Conservation (phyloP, 1,139 yeast species). For the Hyphopichia pseudoburtonii region DNA sequence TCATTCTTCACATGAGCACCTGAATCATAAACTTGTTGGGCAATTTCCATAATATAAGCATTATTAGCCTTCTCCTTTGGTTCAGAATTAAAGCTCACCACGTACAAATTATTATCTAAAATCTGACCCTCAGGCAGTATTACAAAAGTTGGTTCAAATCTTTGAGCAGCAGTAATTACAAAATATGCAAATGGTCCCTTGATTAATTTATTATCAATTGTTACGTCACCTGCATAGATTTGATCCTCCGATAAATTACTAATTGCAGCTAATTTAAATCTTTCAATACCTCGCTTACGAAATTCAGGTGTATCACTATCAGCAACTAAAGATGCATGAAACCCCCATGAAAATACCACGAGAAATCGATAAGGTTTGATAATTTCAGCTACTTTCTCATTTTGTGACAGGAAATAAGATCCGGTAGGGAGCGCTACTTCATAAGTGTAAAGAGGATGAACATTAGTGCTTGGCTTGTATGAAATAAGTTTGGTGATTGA, state of each 20-base stretch:
- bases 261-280: slow-evolving; percentile 71
- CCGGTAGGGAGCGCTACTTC: slow-evolving; percentile 53
- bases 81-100: slow-evolving; percentile 53
- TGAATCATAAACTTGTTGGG: slow-evolving; percentile 57
- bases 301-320: slow-evolving; percentile 71
- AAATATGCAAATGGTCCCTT: slow-evolving; percentile 63
- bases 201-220: slow-evolving; percentile 13
- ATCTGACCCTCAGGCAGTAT: slow-evolving; percentile 73
- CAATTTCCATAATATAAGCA: slow-evolving; percentile 50
- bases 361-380: slow-evolving; percentile 42
- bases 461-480: slow-evolving; percentile 13
- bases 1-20: slow-evolving; percentile 54
- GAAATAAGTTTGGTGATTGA: slow-evolving; percentile 46
- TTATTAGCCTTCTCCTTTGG: slow-evolving; percentile 11
- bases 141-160: slow-evolving; percentile 65
- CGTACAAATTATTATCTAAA: slow-evolving; percentile 47
- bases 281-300: slow-evolving; percentile 58
- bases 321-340: slow-evolving; percentile 84
- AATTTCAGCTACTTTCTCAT: slow-evolving; percentile 15
- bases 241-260: slow-evolving; percentile 51
- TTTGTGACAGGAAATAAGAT: slow-evolving; percentile 27
- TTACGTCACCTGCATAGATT: slow-evolving; percentile 45
- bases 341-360: slow-evolving; percentile 81
- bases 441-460: slow-evolving; percentile 53
- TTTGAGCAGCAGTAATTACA: slow-evolving; percentile 58